phyloP scores from a whole-genome alignment of 306 rosid species.

The Lathyrus sativus region DNA sequence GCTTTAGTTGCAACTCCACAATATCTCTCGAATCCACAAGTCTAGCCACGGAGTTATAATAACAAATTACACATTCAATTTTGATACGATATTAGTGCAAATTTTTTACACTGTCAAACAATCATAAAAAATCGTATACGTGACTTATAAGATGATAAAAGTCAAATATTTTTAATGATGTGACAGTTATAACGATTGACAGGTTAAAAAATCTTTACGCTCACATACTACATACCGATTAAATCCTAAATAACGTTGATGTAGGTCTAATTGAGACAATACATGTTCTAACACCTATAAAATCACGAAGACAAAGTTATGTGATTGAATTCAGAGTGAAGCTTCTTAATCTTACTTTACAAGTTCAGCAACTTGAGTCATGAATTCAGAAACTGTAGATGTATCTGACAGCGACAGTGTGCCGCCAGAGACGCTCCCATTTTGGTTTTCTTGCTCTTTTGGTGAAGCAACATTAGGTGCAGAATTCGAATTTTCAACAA shows the following conservation, averaged over 20 bases:
- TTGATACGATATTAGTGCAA: background rate
- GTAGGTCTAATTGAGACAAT: background rate
- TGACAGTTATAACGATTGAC: background rate
- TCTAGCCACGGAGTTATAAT: slow-evolving; percentile 51
- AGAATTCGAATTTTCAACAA: slow-evolving; percentile 63
- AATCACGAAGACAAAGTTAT: background rate
- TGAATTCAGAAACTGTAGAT: slow-evolving; percentile 60
- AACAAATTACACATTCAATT: background rate
- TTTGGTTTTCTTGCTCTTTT: slow-evolving; percentile 46
- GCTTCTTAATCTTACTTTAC: slow-evolving; percentile 62
- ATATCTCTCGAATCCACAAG: slow-evolving; percentile 97
- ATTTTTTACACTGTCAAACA: background rate
- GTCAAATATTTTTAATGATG: background rate
- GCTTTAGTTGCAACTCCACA: slow-evolving; percentile 81
- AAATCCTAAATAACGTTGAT: background rate
- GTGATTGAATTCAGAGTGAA: slow-evolving; percentile 12
- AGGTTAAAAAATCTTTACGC: background rate
- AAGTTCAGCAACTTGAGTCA: slow-evolving; percentile 86
- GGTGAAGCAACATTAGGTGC: slow-evolving; percentile 46
- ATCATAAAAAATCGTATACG: background rate
- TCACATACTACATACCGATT: background rate
- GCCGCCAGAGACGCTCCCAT: slow-evolving; percentile 36
- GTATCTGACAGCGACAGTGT: slow-evolving; percentile 41
- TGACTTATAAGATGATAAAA: background rate
- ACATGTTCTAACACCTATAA: slow-evolving; percentile 15